Evolutionary conservation across 805 yeast genomes (phyloP).

Genomic region (Wilhelminamyces savonicus): DNA sequence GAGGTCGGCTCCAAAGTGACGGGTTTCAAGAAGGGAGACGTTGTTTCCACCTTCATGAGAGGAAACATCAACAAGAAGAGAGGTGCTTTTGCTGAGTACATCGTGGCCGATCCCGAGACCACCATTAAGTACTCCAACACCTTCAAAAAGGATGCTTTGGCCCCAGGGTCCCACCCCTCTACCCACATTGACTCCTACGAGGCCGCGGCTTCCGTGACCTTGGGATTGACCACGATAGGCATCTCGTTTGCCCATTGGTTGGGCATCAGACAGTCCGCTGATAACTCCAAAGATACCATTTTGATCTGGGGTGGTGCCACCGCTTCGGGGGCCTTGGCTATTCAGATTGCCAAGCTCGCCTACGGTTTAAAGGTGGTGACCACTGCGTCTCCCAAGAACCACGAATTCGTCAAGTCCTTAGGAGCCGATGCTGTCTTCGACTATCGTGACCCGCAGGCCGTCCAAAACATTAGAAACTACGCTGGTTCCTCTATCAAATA

Average conservation of each 20-base stretch:
- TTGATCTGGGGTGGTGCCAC: slow-evolving; percentile 9
- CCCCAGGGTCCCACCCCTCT: slow-evolving; percentile 19
- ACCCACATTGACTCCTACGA: slow-evolving; percentile 47
- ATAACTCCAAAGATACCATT: slow-evolving; percentile 13
- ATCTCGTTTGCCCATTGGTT: slow-evolving; percentile 29
- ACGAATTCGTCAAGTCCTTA: slow-evolving; percentile 4
- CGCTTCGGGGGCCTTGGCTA: slow-evolving; percentile 5
- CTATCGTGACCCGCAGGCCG: slow-evolving; percentile 1
- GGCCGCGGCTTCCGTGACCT: slow-evolving; percentile 57
- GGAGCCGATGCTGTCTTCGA: slow-evolving; percentile 3
- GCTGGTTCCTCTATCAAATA: slow-evolving; percentile 21
- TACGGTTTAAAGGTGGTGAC: slow-evolving; percentile 8
- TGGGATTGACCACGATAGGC: slow-evolving; percentile 50
- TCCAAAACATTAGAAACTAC: slow-evolving; percentile 24
- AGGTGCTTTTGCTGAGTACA: slow-evolving; percentile 62
- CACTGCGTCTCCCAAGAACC: slow-evolving; percentile 5
- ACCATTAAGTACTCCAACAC: slow-evolving; percentile 26
- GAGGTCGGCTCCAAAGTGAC: slow-evolving; percentile 14
- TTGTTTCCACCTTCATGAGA: slow-evolving; percentile 45
- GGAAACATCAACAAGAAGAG: slow-evolving; percentile 45
- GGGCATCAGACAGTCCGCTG: slow-evolving; percentile 11
- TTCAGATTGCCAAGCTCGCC: slow-evolving; percentile 6
- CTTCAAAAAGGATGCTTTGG: slow-evolving; percentile 9
- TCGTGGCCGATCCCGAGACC: slow-evolving; percentile 28
- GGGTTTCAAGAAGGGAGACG: slow-evolving; percentile 40